A percentile compares a stretch with the other conserved stretches of the same genome.
phyloP scores from a whole-genome alignment of 116 monocot genomes.

The Iris pallida region DNA sequence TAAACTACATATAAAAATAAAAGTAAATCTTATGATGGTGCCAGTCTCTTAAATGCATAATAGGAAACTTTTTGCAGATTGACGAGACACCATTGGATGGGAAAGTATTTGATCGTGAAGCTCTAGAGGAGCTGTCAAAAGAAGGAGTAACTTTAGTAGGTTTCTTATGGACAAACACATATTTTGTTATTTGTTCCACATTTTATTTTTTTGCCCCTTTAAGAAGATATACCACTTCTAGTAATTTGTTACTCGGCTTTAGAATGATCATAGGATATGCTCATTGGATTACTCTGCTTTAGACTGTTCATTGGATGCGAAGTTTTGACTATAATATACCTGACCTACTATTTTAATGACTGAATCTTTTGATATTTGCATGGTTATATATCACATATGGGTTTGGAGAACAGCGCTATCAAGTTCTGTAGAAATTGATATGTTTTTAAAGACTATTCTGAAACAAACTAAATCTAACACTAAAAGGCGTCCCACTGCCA shows the following conservation, averaged over 20 bases:
- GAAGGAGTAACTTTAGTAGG: constrained; percentile 99
- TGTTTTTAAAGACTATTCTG: too few species aligned
- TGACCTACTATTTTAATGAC: too few species aligned
- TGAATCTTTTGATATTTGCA: too few species aligned
- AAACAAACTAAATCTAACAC: too few species aligned
- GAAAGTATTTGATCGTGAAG: constrained; percentile 90
- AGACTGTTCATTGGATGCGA: background rate
- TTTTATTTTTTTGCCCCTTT: too few species aligned
- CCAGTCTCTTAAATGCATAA: constrained; percentile 7
- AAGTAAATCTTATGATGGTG: background rate
- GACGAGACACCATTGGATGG: constrained; percentile 99
- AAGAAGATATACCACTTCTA: too few species aligned
- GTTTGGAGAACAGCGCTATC: too few species aligned
- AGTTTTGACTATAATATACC: background rate
- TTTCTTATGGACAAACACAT: constrained; percentile 1
- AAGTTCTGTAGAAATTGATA: too few species aligned
- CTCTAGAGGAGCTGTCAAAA: constrained; percentile 90
- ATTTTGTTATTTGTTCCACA: too few species aligned
- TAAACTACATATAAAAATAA: constrained; percentile 17
- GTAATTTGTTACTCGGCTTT: background rate
- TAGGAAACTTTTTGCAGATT: constrained; percentile 45
- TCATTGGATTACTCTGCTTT: background rate
- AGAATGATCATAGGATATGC: background rate
- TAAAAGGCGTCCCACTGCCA: too few species aligned
- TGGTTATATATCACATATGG: too few species aligned